These are phyloP conservation scores for Candida palmyrensis DNA, from an alignment of 805 yeast genomes.

Conservation along the genomic window DNA sequence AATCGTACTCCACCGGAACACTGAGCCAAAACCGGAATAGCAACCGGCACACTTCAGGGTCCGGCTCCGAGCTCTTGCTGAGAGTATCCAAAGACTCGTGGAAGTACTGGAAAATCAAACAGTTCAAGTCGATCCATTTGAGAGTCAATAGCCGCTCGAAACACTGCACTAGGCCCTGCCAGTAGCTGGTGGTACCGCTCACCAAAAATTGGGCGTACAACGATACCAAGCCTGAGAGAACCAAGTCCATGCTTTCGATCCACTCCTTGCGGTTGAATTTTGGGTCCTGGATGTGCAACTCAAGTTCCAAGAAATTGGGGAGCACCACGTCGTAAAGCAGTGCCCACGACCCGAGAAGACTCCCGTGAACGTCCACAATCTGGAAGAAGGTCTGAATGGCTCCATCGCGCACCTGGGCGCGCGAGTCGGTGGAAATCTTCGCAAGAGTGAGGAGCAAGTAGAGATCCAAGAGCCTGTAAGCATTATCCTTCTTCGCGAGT, in stretches of 20 bases:
- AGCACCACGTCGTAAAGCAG: constrained; percentile 63
- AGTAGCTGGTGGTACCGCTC: constrained; percentile 26
- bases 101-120: constrained; percentile 51
- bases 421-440: constrained; percentile 53
- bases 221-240: constrained; percentile 62
- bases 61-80: constrained; percentile 2
- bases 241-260: constrained; percentile 57
- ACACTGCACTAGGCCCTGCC: constrained; percentile 55
- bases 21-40: constrained; percentile 48
- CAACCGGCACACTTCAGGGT: constrained; percentile 27
- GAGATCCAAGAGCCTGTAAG: constrained; percentile 15
- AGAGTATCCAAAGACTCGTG: constrained; percentile 38
- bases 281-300: constrained; percentile 15
- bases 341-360: constrained; percentile 57
- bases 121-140: constrained; percentile 47
- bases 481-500: constrained; percentile 7
- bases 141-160: constrained; percentile 35
- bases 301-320: constrained; percentile 39
- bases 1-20: constrained; percentile 36
- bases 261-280: constrained; percentile 35
- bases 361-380: constrained; percentile 69
- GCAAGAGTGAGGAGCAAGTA: constrained; percentile 60
- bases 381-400: constrained; percentile 85
- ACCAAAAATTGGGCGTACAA: constrained; percentile 52
- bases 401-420: constrained; percentile 85